Percentiles rank a stretch among this genome's conserved stretches.
These are phyloP conservation scores for Geotrichum europaeum DNA, from an alignment of 1,139 yeast species.

Conservation along the genomic window DNA sequence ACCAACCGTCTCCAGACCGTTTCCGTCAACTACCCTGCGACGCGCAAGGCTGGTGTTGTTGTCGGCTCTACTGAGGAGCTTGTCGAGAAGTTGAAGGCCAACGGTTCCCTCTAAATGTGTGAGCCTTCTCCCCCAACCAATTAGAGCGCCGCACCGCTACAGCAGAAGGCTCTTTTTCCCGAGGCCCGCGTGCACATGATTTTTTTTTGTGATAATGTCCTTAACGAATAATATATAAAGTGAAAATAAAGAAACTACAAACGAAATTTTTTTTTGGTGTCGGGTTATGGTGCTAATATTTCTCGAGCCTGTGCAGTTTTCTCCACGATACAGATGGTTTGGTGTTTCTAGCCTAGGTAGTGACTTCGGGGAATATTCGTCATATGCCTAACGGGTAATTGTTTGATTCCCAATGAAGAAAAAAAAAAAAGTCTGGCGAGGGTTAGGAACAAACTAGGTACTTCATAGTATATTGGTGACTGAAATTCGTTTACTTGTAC, in stretches of 20 bases:
- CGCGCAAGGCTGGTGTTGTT: slow-evolving; percentile 73
- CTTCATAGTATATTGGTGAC: too few relatives aligned
- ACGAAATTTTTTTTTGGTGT: not conserved
- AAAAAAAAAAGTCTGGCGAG: too few relatives aligned
- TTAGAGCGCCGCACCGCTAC: not conserved
- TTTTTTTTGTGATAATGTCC: not conserved
- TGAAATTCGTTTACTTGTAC: too few relatives aligned
- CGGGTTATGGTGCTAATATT: not conserved
- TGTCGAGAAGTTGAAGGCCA: slow-evolving; percentile 67
- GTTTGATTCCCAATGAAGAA: too few relatives aligned
- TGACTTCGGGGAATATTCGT: too few relatives aligned
- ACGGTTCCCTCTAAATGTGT: slow-evolving; percentile 31
- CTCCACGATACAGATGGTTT: too few relatives aligned
- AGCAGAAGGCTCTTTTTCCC: not conserved
- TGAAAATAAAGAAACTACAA: not conserved
- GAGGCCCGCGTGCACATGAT: not conserved
- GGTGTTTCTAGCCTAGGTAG: too few relatives aligned
- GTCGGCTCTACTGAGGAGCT: slow-evolving; percentile 80
- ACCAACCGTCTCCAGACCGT: slow-evolving; percentile 60
- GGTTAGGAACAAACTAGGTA: too few relatives aligned
- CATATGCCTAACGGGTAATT: too few relatives aligned
- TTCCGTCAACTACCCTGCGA: slow-evolving; percentile 79
- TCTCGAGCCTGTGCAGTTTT: not conserved
- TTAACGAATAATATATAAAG: not conserved
- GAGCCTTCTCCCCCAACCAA: not conserved